phyloP scores from a whole-genome alignment of 2,329 filamentous ascomycete genomes.

The Cercospora beticola region DNA sequence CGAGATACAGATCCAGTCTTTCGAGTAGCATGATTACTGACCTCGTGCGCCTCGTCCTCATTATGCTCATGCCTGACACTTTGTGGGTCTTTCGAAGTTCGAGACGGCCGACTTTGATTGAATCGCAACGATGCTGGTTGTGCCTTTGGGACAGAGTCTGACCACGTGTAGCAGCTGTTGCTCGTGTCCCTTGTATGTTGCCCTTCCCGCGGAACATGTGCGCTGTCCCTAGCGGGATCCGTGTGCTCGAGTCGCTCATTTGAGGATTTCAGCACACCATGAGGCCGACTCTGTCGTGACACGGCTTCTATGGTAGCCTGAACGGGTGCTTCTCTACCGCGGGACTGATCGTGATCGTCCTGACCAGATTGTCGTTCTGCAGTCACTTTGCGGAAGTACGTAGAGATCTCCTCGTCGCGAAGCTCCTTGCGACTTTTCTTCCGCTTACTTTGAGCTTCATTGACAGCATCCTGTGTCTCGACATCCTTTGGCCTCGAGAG shows the following conservation, averaged over 20 bases:
- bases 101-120: background rate
- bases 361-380: constrained; percentile 1
- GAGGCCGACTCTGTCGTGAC: background rate
- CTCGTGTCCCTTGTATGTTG: constrained; percentile 18
- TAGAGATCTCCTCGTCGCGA: constrained; percentile 47
- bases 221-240: background rate
- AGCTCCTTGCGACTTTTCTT: constrained; percentile 36
- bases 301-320: background rate
- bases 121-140: background rate
- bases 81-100: background rate
- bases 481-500: constrained; percentile 41
- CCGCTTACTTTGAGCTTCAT: constrained; percentile 33
- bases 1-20: background rate
- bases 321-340: background rate
- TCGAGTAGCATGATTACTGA: background rate
- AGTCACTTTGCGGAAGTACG: constrained; percentile 42
- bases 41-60: background rate
- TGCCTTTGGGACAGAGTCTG: constrained; percentile 37
- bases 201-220: background rate
- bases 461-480: constrained; percentile 28
- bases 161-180: constrained; percentile 45
- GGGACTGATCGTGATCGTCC: background rate
- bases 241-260: background rate
- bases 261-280: background rate
- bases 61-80: background rate